Percentiles rank a stretch among this genome's conserved stretches.
Evolutionary conservation across 192 early-diverging fungal genomes (phyloP).

Genomic region (Thamnidium elegans): DNA sequence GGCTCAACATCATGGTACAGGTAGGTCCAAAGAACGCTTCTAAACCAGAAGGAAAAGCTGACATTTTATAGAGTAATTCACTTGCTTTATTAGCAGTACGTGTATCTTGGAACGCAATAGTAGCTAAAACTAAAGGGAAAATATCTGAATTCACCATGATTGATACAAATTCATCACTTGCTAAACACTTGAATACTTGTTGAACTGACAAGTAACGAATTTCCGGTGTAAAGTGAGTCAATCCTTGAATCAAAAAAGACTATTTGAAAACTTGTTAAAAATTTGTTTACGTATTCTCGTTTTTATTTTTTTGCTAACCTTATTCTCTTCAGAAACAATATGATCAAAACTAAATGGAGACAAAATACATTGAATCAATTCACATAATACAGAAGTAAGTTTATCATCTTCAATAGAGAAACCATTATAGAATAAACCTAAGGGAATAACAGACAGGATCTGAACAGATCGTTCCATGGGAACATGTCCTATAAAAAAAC

Average conservation of each 20-base stretch:
- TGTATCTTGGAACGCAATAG: constrained; percentile 36
- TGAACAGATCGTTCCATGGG: background rate
- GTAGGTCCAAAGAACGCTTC: constrained; percentile 12
- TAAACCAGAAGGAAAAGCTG: background rate
- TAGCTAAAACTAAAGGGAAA: constrained; percentile 27
- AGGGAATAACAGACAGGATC: constrained; percentile 21
- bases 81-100: constrained; percentile 27
- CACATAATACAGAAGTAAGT: constrained; percentile 21
- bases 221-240: constrained; percentile 31
- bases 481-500: no score
- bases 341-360: constrained; percentile 20
- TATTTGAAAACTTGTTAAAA: constrained; percentile 14
- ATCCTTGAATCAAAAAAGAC: constrained; percentile 33
- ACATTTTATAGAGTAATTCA: constrained; percentile 35
- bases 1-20: constrained; percentile 12
- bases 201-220: constrained; percentile 41
- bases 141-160: constrained; percentile 37
- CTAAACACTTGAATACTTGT: constrained; percentile 44
- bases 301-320: constrained; percentile 8
- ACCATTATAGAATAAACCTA: constrained; percentile 17
- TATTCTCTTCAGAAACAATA: constrained; percentile 17
- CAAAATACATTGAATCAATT: constrained; percentile 31
- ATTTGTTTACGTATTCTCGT: background rate
- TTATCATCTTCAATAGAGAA: constrained; percentile 14
- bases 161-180: constrained; percentile 17